Evolutionary conservation across 2,329 filamentous ascomycete species (phyloP).

Genomic region (Ceratocystiopsis brevicomis): DNA sequence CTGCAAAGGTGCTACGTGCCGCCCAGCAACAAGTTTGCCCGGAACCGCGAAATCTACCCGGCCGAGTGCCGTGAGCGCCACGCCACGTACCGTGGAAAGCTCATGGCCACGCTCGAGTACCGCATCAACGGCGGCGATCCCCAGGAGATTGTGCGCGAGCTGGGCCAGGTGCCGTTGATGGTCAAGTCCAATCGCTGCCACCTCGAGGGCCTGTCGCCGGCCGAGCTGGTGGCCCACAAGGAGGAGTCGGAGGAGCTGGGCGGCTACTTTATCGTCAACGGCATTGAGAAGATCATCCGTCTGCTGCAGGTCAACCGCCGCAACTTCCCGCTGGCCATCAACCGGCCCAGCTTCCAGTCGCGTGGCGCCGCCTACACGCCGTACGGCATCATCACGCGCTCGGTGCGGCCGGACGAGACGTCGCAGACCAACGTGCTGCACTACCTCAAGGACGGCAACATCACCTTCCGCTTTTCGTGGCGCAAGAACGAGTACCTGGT

Average conservation of each 20-base stretch:
- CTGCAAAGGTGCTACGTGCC: conserved; percentile 70
- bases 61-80: conserved; percentile 90
- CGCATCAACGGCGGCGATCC: conserved; percentile 73
- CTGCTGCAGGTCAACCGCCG: conserved; percentile 76
- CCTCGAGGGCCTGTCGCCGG: conserved; percentile 67
- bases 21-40: conserved; percentile 63
- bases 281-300: conserved; percentile 90
- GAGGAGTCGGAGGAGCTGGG: conserved; percentile 94
- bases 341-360: conserved; percentile 73
- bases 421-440: conserved; percentile 95
- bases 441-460: conserved; percentile 86
- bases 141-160: conserved; percentile 62
- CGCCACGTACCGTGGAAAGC: conserved; percentile 71
- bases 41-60: conserved; percentile 70
- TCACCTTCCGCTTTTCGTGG: conserved; percentile 96
- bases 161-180: conserved; percentile 87
- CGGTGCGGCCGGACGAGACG: conserved; percentile 88
- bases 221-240: conserved; percentile 64
- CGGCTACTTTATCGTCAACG: conserved; percentile 94
- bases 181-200: conserved; percentile 85
- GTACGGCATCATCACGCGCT: conserved; percentile 79
- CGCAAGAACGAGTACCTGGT: conserved; percentile 94
- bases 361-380: conserved; percentile 76
- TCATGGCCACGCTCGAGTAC: conserved; percentile 70
- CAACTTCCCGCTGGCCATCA: conserved; percentile 91